These are phyloP conservation scores for Xylaria sp. DNA, from an alignment of 2,329 filamentous ascomycete genomes.

Conservation along the genomic window DNA sequence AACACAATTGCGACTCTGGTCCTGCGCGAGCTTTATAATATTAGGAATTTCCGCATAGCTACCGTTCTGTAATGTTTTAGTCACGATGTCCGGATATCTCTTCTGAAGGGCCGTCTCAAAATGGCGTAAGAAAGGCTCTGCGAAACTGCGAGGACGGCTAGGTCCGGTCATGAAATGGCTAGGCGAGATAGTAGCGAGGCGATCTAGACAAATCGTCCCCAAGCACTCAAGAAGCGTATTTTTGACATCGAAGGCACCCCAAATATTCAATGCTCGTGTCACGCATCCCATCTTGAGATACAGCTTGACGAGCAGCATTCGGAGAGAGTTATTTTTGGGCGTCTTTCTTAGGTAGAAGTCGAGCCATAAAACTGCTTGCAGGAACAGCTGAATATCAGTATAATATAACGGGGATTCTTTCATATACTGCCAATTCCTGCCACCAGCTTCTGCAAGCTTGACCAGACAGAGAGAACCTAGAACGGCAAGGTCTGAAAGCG, in stretches of 20 bases:
- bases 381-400: slow-evolving; percentile 43
- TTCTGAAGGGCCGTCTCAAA: slow-evolving; percentile 51
- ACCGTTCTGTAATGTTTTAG: slow-evolving; percentile 55
- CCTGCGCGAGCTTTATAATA: slow-evolving; percentile 52
- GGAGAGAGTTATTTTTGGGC: slow-evolving; percentile 54
- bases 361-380: slow-evolving; percentile 57
- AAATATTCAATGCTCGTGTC: slow-evolving; percentile 53
- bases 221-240: slow-evolving; percentile 63
- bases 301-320: slow-evolving; percentile 57
- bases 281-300: slow-evolving; percentile 58
- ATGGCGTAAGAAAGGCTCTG: slow-evolving; percentile 52
- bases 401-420: slow-evolving; percentile 31
- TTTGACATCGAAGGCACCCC: slow-evolving; percentile 60
- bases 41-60: slow-evolving; percentile 58
- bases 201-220: slow-evolving; percentile 60
- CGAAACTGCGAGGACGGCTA: slow-evolving; percentile 32
- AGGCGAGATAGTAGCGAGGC: slow-evolving; percentile 58
- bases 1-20: slow-evolving; percentile 56
- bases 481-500: slow-evolving; percentile 34
- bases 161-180: slow-evolving; percentile 43
- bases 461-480: slow-evolving; percentile 39
- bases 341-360: slow-evolving; percentile 53
- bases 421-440: not conserved
- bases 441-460: slow-evolving; percentile 33
- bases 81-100: slow-evolving; percentile 48